A percentile compares a stretch with the other conserved stretches of the same genome.
Evolutionary conservation across 108 stramenopile species (phyloP).

Genomic region (Heterococcus sp.): DNA sequence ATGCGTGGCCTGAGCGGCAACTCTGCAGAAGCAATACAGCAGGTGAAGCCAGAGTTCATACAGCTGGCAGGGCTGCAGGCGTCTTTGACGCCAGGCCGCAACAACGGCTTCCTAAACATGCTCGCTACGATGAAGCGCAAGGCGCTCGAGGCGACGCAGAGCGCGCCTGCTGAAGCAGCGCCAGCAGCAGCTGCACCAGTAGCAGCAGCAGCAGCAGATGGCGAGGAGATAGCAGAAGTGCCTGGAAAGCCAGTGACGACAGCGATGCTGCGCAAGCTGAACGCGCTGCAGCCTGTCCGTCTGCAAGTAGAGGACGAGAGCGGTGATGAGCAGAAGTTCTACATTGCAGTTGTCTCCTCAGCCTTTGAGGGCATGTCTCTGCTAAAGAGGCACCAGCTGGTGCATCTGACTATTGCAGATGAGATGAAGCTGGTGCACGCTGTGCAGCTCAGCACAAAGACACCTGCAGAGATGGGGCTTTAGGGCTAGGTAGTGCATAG

Average conservation of each 20-base stretch:
- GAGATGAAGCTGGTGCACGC: slow-evolving; percentile 86
- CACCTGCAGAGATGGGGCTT: slow-evolving; percentile 66
- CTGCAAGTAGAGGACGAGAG: slow-evolving; percentile 66
- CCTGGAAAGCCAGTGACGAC: slow-evolving; percentile 25
- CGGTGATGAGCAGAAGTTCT: slow-evolving; percentile 77
- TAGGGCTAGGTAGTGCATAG: not conserved
- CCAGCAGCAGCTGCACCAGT: not conserved
- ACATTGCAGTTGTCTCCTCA: slow-evolving; percentile 72
- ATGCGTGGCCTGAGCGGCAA: slow-evolving; percentile 63
- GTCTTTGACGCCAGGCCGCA: slow-evolving; percentile 76
- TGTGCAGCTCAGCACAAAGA: slow-evolving; percentile 76
- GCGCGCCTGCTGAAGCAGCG: slow-evolving; percentile 5
- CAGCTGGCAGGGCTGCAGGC: slow-evolving; percentile 76
- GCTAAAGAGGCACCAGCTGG: slow-evolving; percentile 84
- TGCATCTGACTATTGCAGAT: slow-evolving; percentile 83
- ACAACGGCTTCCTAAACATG: slow-evolving; percentile 99
- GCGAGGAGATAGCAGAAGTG: not conserved
- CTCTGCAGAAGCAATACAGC: slow-evolving; percentile 52
- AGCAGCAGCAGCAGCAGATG: not conserved
- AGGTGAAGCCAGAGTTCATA: slow-evolving; percentile 78
- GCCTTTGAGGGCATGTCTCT: slow-evolving; percentile 81
- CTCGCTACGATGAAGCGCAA: slow-evolving; percentile 74
- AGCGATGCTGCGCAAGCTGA: slow-evolving; percentile 49
- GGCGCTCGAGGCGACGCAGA: slow-evolving; percentile 5
- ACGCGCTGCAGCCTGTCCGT: slow-evolving; percentile 64